These are phyloP conservation scores for Combretum micranthum DNA, from an alignment of 345 rosid species.

Conservation along the genomic window DNA sequence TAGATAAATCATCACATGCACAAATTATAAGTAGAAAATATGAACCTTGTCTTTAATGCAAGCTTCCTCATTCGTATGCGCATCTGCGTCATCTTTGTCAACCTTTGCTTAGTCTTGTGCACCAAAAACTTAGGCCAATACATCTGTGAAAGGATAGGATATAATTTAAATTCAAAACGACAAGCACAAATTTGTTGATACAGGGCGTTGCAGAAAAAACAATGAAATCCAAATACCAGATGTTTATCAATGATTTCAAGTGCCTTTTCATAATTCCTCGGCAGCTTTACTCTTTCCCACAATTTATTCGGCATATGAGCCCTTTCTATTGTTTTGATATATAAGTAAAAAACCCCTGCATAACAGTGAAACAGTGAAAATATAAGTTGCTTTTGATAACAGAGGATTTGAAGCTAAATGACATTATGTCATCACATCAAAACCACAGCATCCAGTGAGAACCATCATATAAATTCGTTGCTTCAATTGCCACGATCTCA, in stretches of 20 bases:
- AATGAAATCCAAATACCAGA: slow-evolving; percentile 43
- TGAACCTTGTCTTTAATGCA: slow-evolving; percentile 76
- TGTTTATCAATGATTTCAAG: slow-evolving; percentile 87
- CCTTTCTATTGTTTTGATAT: slow-evolving; percentile 96
- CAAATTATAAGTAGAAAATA: slow-evolving; percentile 1
- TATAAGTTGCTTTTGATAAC: background rate
- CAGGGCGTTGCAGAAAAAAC: background rate
- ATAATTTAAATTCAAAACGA: background rate
- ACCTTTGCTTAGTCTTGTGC: slow-evolving; percentile 83
- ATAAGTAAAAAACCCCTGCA: slow-evolving; percentile 82
- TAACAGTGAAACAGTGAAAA: slow-evolving; percentile 8
- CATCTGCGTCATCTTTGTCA: slow-evolving; percentile 99
- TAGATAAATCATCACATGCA: background rate
- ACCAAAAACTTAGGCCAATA: slow-evolving; percentile 89
- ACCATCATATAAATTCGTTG: too few relatives aligned
- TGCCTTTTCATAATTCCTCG: slow-evolving; percentile 82
- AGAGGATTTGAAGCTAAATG: background rate
- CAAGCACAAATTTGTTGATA: background rate
- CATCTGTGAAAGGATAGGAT: slow-evolving; percentile 31
- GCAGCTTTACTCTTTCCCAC: slow-evolving; percentile 90
- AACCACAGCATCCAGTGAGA: too few relatives aligned
- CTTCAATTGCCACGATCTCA: too few relatives aligned
- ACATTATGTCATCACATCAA: too few relatives aligned
- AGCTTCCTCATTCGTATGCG: slow-evolving; percentile 94
- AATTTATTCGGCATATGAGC: slow-evolving; percentile 83